Evolutionary conservation across 2,329 filamentous ascomycete species (phyloP).

Genomic region (Juglanconis juglandina): DNA sequence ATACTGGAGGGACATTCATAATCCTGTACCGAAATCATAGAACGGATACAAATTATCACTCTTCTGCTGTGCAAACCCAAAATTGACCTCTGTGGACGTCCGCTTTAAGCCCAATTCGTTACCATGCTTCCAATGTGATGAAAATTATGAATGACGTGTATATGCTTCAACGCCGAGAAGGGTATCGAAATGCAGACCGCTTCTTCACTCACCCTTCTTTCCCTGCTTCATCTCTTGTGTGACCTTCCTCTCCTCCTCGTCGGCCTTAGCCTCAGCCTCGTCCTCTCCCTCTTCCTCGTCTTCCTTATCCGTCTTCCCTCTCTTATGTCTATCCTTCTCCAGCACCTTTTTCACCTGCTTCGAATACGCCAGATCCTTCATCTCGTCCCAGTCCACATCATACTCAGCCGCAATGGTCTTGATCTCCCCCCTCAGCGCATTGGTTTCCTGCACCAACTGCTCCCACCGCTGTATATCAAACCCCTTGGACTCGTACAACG

Average conservation of each 20-base stretch:
- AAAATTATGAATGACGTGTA: too few species aligned
- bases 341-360: conserved; percentile 59
- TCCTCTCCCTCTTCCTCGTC: conserved; percentile 38
- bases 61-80: too few species aligned
- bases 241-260: conserved; percentile 28
- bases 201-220: not conserved
- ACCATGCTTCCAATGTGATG: too few species aligned
- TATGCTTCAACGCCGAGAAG: not conserved
- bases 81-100: too few species aligned
- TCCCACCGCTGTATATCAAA: conserved; percentile 80
- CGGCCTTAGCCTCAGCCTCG: conserved; percentile 34
- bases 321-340: conserved; percentile 47
- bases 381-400: conserved; percentile 86
- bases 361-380: conserved; percentile 58
- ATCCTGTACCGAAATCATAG: too few species aligned
- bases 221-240: conserved; percentile 22
- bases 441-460: conserved; percentile 72
- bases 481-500: conserved; percentile 70
- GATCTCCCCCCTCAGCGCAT: conserved; percentile 73
- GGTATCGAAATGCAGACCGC: not conserved
- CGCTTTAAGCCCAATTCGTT: too few species aligned
- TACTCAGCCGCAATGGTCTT: conserved; percentile 79
- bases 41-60: too few species aligned
- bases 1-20: too few species aligned
- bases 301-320: conserved; percentile 31